Conservation (phyloP, 176 grass and related monocot species). For the Eleusine indica region DNA sequence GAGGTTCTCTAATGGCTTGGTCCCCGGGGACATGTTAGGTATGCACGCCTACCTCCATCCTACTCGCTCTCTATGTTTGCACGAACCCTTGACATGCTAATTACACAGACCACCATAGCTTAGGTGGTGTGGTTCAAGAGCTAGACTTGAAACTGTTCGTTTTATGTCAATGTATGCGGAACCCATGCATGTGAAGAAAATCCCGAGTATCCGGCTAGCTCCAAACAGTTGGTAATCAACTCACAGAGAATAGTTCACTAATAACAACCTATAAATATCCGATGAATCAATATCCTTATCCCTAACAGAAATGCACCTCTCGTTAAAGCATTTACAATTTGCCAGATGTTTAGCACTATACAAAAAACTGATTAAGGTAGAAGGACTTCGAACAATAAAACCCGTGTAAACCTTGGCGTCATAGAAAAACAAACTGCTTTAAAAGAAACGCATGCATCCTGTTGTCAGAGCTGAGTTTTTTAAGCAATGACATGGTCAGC, state of each 20-base stretch:
- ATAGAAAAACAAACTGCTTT: neutral
- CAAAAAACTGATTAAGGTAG: neutral
- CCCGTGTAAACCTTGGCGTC: neutral
- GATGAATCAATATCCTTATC: neutral
- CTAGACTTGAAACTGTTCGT: neutral
- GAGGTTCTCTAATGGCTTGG: slow-evolving; percentile 55
- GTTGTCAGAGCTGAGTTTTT: neutral
- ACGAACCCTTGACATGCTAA: neutral
- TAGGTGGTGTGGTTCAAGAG: neutral
- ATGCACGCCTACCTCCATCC: neutral
- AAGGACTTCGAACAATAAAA: neutral
- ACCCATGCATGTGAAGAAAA: neutral
- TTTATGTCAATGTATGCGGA: too few relatives aligned
- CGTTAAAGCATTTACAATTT: neutral
- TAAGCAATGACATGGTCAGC: neutral
- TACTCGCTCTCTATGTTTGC: neutral
- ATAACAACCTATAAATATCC: neutral
- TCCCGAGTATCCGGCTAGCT: neutral
- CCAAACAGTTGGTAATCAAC: neutral
- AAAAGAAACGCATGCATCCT: neutral
- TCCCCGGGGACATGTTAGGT: slow-evolving; percentile 51
- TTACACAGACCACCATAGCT: neutral
- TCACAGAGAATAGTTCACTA: neutral
- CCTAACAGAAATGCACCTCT: neutral
- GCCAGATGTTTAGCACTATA: neutral